These are phyloP conservation scores for Plectranthus barbatus DNA, from an alignment of 257 asterid species.

Conservation along the genomic window DNA sequence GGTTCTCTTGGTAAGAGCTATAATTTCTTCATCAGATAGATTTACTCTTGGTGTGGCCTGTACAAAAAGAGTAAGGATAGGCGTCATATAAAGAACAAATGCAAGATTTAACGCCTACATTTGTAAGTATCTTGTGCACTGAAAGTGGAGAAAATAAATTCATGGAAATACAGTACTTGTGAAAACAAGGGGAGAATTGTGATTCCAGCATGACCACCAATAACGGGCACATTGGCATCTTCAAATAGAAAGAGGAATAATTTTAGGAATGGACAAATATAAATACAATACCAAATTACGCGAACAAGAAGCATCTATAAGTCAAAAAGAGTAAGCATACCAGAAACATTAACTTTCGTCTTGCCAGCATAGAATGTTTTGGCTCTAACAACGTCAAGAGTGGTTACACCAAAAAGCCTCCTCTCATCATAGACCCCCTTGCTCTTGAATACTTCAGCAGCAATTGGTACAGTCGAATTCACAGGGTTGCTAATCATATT, in stretches of 20 bases:
- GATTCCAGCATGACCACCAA: slow-evolving; percentile 95
- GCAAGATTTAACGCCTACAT: neutral
- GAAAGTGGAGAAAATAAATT: neutral
- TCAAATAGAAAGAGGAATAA: neutral
- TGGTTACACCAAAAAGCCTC: slow-evolving; percentile 81
- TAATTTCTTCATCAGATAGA: slow-evolving; percentile 55
- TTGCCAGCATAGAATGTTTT: slow-evolving; percentile 84
- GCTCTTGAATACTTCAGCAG: slow-evolving; percentile 83
- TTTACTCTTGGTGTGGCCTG: slow-evolving; percentile 85
- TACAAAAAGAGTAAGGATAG: neutral
- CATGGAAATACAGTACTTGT: slow-evolving; percentile 33
- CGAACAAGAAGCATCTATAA: neutral
- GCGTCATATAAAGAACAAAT: neutral
- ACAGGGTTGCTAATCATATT: slow-evolving; percentile 93
- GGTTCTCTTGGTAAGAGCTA: slow-evolving; percentile 82
- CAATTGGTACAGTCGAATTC: slow-evolving; percentile 89
- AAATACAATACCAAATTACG: neutral
- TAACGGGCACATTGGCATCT: slow-evolving; percentile 86
- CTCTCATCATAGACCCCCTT: slow-evolving; percentile 69
- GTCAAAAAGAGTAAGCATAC: slow-evolving; percentile 19
- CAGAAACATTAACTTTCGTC: slow-evolving; percentile 68
- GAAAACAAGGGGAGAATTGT: slow-evolving; percentile 95
- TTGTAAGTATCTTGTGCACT: neutral
- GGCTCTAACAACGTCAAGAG: slow-evolving; percentile 95
- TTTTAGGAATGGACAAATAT: neutral